Base-by-base conservation (phyloP, 2,329 filamentous ascomycete genomes). In the Cladosporium sp. region DNA sequence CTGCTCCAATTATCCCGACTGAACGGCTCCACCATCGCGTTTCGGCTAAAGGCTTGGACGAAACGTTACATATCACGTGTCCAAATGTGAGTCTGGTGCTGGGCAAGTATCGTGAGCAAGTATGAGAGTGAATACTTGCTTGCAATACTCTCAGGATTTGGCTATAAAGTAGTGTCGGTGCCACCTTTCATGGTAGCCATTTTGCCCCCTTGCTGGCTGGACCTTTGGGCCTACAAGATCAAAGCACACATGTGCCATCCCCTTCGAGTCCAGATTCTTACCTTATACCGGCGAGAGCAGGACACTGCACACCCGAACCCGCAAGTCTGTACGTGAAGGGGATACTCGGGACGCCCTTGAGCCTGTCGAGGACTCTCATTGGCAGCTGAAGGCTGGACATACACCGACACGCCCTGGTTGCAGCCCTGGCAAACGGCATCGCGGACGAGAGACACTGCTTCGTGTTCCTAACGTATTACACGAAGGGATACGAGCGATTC, bases 11-110 rank as follows among this genome's bases (percentile, higher is more conserved):
- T 46, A 46, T 46, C 39, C 39, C 39, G 39, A 57, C n/a, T 7
- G 11, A 34, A 16, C 53, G 51, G 51, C 51, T 54, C 51, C 51
- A 54, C 51, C 51, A 54, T 23, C 51, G 14, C 18, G 51, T 30
- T 54, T 53, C 56, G 56, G 56, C 32, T 58, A 58, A 58, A 58
- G 28, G n/a, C 32, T 57, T 53, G 25, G 49, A 3, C 25, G 28
- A 53, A n/a, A 28, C 49, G 49, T 53, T 30, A 3, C 26, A 25
- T 28, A 32, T 57, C 54, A 57, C 54, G 54, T 57, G 54, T 25
- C 26, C 16, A 5, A 10, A 11, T 21, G 11, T 21, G 26, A 32
- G 30, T 6, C 16, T 28, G 5, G 5, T 30, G 5, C 18, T 26
- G 6, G 28, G 23, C 51, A 54, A 32, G 54, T 57, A 23, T 39